These are phyloP conservation scores for Boletus semigastroideus DNA, from an alignment of 1,284 basidiomycete genomes.

Conservation along the genomic window DNA sequence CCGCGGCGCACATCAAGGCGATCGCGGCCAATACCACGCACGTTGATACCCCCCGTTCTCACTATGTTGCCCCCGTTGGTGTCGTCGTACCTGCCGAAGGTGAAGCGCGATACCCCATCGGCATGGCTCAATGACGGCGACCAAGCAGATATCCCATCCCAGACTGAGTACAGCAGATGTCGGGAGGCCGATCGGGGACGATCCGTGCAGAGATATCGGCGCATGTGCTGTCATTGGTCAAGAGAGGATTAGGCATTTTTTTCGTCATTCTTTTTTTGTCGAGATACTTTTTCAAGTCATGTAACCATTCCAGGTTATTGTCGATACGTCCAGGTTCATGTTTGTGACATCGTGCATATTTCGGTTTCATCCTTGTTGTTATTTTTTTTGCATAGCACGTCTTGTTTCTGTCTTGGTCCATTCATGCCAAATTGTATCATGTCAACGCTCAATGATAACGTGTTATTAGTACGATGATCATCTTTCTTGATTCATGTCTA, in stretches of 20 bases:
- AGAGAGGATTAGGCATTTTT: background rate
- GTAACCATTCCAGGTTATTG: constrained; percentile 1
- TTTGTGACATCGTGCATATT: constrained; percentile 8
- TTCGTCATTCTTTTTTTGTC: background rate
- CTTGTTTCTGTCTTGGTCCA: constrained; percentile 11
- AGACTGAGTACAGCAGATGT: background rate
- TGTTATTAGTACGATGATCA: constrained; percentile 18
- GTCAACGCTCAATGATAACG: constrained; percentile 18
- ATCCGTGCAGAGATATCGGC: background rate
- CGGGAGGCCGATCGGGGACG: background rate
- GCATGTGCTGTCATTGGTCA: background rate
- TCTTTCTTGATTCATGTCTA: constrained; percentile 16
- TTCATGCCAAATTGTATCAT: constrained; percentile 29
- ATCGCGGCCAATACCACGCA: constrained; percentile 6
- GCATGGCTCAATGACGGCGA: constrained; percentile 22
- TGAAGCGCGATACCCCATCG: constrained; percentile 3
- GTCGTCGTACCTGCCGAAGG: constrained; percentile 10
- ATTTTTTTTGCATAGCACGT: constrained; percentile 28
- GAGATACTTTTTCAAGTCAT: constrained; percentile 5
- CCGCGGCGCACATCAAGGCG: constrained; percentile 18
- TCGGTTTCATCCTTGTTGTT: constrained; percentile 19
- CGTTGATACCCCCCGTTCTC: constrained; percentile 3
- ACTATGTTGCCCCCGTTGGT: constrained; percentile 4
- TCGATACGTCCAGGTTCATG: background rate
- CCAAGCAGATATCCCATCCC: background rate